Base-by-base conservation (phyloP, 2,329 filamentous ascomycete species). In the Scedosporium boydii region DNA sequence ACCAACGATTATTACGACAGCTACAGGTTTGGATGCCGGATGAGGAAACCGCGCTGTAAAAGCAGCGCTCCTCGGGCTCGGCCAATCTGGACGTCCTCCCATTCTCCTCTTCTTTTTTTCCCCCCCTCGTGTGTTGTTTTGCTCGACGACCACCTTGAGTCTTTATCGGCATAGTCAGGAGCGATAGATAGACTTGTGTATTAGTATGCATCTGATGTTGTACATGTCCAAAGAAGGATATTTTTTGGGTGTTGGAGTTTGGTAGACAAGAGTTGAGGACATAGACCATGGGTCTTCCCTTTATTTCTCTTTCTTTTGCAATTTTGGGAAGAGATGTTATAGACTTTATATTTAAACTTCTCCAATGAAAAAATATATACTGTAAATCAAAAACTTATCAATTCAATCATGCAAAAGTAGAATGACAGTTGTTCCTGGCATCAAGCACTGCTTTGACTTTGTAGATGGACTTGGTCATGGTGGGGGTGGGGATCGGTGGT, bases 1-100 rank as follows among this genome's bases (percentile, higher is more conserved):
- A 98, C 74, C 93, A 98, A 77, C 89, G 87, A 64, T 79, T 98
- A 62, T 77, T 98, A 71, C 87, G 89, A 69, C 85, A 87, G 75
- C 82, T 98, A 67, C 89, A 93, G 63, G 67, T 74, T 48, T 76
- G 77, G 71, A 69, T 70, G 63, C 75, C 74, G 2, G 61, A 67
- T 14, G 74, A 74, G 63, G 62, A 73, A 55, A 66, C 67, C 55
- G 57, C 62, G 34, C 48, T 65, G 18, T 69, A 61, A 65, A 7
- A 9, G 56, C 9, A 14, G 10, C 34, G 27, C 18, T 58, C 16
- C 6, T 16, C 18, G 12, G 46, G 26, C 38, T 34, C 6, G 51
- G 58, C 58, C 61, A 57, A 44, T 58, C 58, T 62, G 68, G 64
- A 71, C 69, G 62, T 42, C 48, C 59, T 46, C 64, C 57, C 51